A percentile compares a stretch with the other conserved stretches of the same genome.
Evolutionary conservation across 2,329 filamentous ascomycete genomes (phyloP).

Genomic region (Septoria linicola): DNA sequence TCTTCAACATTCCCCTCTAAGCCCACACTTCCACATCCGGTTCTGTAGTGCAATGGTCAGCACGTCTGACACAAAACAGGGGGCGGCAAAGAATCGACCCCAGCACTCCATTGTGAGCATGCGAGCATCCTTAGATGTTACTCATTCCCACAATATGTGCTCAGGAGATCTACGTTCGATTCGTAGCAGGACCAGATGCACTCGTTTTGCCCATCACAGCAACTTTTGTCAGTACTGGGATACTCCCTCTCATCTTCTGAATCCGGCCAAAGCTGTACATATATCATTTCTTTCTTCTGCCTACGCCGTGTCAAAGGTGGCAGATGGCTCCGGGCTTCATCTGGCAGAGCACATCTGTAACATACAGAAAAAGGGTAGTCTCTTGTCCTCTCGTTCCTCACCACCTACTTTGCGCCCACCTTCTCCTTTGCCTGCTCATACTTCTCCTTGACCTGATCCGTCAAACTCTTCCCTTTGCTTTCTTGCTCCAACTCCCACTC

Average conservation of each 20-base stretch:
- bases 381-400: neutral
- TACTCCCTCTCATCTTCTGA: too few species aligned
- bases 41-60: neutral
- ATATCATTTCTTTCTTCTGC: neutral
- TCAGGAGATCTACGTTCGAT: neutral
- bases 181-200: too few species aligned
- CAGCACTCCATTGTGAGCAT: too few species aligned
- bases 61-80: neutral
- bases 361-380: neutral
- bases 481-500: constrained; percentile 90
- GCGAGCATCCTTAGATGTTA: neutral
- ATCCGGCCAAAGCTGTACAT: constrained; percentile 2
- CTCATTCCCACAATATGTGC: neutral
- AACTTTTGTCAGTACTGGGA: neutral
- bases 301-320: neutral
- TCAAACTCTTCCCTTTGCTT: constrained; percentile 40
- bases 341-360: neutral
- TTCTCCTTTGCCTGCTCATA: constrained; percentile 13
- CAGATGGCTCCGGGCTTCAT: neutral
- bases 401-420: constrained; percentile 1
- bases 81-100: neutral
- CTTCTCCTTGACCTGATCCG: constrained; percentile 7
- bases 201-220: neutral
- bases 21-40: too few species aligned
- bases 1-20: too few species aligned